Evolutionary conservation across 208 protist genomes (phyloP).

Genomic region (Acanthamoeba divionensis): DNA sequence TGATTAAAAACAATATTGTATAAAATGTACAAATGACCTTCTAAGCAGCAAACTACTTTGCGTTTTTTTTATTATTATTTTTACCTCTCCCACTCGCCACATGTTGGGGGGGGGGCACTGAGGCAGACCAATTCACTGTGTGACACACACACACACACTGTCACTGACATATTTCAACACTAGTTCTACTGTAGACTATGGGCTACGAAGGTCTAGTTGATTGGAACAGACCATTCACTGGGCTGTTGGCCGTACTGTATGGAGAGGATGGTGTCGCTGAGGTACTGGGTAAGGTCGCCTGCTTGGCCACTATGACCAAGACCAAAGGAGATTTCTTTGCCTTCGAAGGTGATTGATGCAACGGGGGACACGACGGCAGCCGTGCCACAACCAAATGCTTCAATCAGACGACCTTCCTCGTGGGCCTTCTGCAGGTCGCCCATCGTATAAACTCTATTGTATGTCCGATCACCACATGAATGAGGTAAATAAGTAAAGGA

Average conservation of each 20-base stretch:
- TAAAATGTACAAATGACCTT: neutral
- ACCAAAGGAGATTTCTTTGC: constrained; percentile 62
- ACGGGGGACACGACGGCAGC: constrained; percentile 94
- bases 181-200: too few species aligned
- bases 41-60: too few species aligned
- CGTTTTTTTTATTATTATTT: too few species aligned
- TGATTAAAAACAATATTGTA: neutral
- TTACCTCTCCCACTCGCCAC: too few species aligned
- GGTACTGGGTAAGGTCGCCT: constrained; percentile 67
- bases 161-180: too few species aligned
- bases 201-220: constrained; percentile 64
- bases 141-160: too few species aligned
- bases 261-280: constrained; percentile 63
- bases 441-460: constrained; percentile 80
- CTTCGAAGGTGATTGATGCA: constrained; percentile 84
- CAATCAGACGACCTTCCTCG: constrained; percentile 85
- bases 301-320: constrained; percentile 39
- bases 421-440: constrained; percentile 86
- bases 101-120: too few species aligned
- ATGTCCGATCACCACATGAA: neutral
- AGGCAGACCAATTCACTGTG: too few species aligned
- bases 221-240: constrained; percentile 74
- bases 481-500: neutral
- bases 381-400: constrained; percentile 95
- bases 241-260: constrained; percentile 80